These are phyloP conservation scores for Eremomyces bilateralis DNA, from an alignment of 495 filamentous ascomycete species.

Conservation along the genomic window DNA sequence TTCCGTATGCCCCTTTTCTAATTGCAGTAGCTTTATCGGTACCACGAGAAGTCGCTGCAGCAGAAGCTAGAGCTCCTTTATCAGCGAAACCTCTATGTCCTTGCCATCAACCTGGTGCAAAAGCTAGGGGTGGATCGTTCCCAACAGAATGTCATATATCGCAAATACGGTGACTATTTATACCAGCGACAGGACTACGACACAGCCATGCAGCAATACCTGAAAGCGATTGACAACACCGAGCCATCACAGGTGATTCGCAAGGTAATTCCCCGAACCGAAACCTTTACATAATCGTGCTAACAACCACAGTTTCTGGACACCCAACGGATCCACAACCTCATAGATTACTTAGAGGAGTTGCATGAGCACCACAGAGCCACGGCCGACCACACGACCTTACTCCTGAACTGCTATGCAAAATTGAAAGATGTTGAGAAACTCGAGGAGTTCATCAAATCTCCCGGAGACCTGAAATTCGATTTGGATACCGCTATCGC, in stretches of 20 bases:
- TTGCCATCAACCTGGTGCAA: constrained; percentile 84
- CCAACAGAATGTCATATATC: constrained; percentile 78
- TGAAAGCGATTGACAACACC: constrained; percentile 85
- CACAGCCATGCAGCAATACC: constrained; percentile 93
- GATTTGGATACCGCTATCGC: constrained; percentile 91
- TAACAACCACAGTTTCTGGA: constrained; percentile 47
- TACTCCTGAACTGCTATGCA: constrained; percentile 90
- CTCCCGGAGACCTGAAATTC: constrained; percentile 83
- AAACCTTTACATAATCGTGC: constrained; percentile 7
- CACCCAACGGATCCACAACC: constrained; percentile 86
- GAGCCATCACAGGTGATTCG: constrained; percentile 88
- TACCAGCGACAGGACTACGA: constrained; percentile 91
- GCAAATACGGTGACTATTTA: constrained; percentile 87
- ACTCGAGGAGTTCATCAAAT: constrained; percentile 88
- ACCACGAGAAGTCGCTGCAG: constrained; percentile 76
- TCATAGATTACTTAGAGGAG: constrained; percentile 95
- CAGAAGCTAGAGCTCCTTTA: constrained; percentile 89
- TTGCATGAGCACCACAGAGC: constrained; percentile 85
- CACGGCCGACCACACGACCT: constrained; percentile 87
- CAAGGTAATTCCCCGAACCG: constrained; percentile 31
- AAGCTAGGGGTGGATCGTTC: constrained; percentile 54
- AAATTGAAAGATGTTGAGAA: constrained; percentile 93
- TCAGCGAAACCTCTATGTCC: constrained; percentile 73
- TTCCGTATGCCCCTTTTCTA: constrained; percentile 1
- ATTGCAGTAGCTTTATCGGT: constrained; percentile 46